These are phyloP conservation scores for Penicillium manginii DNA, from an alignment of 495 filamentous ascomycete species.

Conservation along the genomic window DNA sequence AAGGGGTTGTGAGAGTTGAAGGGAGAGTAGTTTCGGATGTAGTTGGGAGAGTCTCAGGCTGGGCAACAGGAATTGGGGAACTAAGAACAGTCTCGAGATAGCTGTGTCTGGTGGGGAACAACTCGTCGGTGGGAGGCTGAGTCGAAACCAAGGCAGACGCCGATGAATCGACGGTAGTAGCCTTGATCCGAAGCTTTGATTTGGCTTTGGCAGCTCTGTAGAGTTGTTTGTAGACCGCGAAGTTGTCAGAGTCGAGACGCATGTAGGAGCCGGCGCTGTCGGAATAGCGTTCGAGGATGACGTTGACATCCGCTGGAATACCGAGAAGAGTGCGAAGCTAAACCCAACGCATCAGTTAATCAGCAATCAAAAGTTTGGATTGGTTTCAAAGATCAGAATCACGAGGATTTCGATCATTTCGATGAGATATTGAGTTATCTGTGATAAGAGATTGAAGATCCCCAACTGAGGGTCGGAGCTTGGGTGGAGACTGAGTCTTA, in stretches of 20 bases:
- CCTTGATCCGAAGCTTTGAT: slow-evolving; percentile 90
- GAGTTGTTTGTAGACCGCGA: slow-evolving; percentile 91
- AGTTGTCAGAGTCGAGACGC: slow-evolving; percentile 74
- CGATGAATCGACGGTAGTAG: slow-evolving; percentile 47
- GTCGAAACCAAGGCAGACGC: slow-evolving; percentile 8
- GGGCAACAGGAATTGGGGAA: slow-evolving; percentile 32
- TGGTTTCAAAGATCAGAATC: slow-evolving; percentile 5
- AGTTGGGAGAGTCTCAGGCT: slow-evolving; percentile 15
- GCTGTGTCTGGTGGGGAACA: slow-evolving; percentile 26
- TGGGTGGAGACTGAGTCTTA: slow-evolving; percentile 56
- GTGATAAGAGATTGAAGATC: slow-evolving; percentile 26
- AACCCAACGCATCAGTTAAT: slow-evolving; percentile 24
- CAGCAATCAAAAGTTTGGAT: slow-evolving; percentile 10
- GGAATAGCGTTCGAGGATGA: slow-evolving; percentile 91
- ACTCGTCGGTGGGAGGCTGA: slow-evolving; percentile 12
- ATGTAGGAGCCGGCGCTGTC: slow-evolving; percentile 87
- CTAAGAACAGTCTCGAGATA: slow-evolving; percentile 51
- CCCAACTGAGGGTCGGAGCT: slow-evolving; percentile 35
- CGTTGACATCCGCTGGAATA: slow-evolving; percentile 67
- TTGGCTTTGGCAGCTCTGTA: slow-evolving; percentile 98
- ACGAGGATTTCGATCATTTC: slow-evolving; percentile 2
- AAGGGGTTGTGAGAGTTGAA: background rate
- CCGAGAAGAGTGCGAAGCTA: slow-evolving; percentile 77
- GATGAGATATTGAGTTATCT: slow-evolving; percentile 15
- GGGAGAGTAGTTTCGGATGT: slow-evolving; percentile 6